These are phyloP conservation scores for Conringia planisiliqua DNA, from an alignment of 345 rosid genomes.

Conservation along the genomic window DNA sequence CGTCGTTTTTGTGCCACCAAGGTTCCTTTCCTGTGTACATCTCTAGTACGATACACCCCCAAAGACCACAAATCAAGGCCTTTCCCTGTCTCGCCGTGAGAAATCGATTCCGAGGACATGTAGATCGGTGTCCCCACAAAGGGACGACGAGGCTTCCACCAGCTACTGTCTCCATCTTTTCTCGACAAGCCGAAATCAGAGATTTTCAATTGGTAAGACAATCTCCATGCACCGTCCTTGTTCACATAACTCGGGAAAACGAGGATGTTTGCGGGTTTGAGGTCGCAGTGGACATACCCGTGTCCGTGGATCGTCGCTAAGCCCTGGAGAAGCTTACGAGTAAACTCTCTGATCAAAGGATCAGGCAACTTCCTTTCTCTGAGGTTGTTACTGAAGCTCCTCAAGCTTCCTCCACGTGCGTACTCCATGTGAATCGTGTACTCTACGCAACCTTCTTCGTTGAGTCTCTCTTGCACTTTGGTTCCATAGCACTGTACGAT, in stretches of 20 bases:
- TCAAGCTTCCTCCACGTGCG: constrained; percentile 43
- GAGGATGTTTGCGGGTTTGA: neutral
- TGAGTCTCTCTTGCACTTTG: neutral
- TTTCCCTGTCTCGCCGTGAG: constrained; percentile 19
- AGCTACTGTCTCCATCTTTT: neutral
- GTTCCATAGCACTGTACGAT: constrained; percentile 40
- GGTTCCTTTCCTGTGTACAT: constrained; percentile 43
- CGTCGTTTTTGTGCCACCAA: constrained; percentile 34
- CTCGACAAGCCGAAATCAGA: neutral
- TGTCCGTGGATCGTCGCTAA: neutral
- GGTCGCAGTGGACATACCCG: neutral
- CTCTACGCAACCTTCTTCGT: constrained; percentile 17
- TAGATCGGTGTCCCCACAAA: neutral
- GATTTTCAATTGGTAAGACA: neutral
- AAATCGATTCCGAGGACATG: neutral
- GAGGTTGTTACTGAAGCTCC: constrained; percentile 6
- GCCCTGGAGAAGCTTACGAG: constrained; percentile 39
- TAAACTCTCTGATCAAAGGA: constrained; percentile 26
- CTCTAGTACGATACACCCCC: constrained; percentile 54
- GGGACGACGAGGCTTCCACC: neutral
- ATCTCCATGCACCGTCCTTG: neutral
- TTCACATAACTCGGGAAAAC: neutral
- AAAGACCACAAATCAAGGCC: constrained; percentile 51
- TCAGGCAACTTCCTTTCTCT: constrained; percentile 33
- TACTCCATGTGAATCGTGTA: constrained; percentile 43